These are phyloP conservation scores for Uromyces viciae-fabae DNA, from an alignment of 1,284 basidiomycete species.

Conservation along the genomic window DNA sequence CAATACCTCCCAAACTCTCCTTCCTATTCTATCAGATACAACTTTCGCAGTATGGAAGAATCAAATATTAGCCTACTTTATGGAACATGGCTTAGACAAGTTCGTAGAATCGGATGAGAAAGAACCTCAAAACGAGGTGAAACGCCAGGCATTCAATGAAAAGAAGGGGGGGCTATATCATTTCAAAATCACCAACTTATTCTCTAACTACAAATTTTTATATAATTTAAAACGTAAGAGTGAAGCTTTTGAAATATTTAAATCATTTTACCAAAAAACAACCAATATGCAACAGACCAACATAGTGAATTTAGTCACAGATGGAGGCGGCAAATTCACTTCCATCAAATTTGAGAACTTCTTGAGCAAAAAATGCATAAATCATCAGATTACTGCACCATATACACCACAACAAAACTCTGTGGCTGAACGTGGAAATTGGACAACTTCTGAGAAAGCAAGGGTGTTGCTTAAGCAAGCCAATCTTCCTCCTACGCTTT, in stretches of 20 bases:
- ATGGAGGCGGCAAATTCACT: not conserved
- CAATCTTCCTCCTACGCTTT: not conserved
- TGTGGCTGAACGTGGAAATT: constrained; percentile 6
- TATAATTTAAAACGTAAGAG: not conserved
- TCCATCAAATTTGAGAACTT: not conserved
- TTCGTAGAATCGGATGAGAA: too few relatives aligned
- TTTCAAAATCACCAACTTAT: not conserved
- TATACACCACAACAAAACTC: constrained; percentile 25
- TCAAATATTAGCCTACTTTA: not conserved
- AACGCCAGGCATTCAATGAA: too few relatives aligned
- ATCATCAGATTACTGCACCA: not conserved
- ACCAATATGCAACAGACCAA: not conserved
- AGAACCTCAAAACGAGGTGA: too few relatives aligned
- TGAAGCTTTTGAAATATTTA: not conserved
- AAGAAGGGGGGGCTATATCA: not conserved
- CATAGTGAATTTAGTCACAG: not conserved
- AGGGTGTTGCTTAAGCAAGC: not conserved
- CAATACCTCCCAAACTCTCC: not conserved
- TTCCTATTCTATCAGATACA: not conserved
- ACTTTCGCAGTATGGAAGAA: not conserved
- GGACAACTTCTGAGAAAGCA: constrained; percentile 6
- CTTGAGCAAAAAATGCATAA: not conserved
- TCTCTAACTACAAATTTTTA: not conserved
- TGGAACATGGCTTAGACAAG: not conserved
- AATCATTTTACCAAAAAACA: not conserved